Evolutionary conservation across 768 basidiomycete species (phyloP).

Genomic region (Tephrocybe sp.): DNA sequence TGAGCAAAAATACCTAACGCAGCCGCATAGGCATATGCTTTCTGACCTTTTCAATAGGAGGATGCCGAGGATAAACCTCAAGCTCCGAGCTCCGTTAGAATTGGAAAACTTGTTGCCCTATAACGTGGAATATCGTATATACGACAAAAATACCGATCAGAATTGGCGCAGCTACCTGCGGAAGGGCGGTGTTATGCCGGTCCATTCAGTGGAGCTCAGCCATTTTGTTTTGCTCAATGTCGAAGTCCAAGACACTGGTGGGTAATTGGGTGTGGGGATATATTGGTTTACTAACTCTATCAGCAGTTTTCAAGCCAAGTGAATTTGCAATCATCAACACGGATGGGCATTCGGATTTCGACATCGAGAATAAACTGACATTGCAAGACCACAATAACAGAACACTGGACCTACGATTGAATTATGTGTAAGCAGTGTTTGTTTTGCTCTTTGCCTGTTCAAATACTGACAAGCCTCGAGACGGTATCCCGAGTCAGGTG

Average conservation of each 20-base stretch:
- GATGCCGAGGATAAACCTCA: conserved; percentile 82
- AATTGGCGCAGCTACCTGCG: conserved; percentile 94
- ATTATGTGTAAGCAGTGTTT: conserved; percentile 73
- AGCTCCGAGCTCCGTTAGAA: conserved; percentile 89
- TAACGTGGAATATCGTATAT: conserved; percentile 93
- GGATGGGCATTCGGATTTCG: conserved; percentile 87
- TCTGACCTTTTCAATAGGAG: conserved; percentile 43
- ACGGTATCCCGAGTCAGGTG: conserved; percentile 85
- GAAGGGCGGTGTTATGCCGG: conserved; percentile 91
- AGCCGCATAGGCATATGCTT: not conserved
- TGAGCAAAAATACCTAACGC: conserved; percentile 28
- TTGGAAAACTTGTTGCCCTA: conserved; percentile 94
- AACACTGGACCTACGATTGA: conserved; percentile 79
- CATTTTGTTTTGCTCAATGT: conserved; percentile 90
- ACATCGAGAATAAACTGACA: conserved; percentile 68
- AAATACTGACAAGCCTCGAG: conserved; percentile 30
- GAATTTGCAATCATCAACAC: conserved; percentile 98
- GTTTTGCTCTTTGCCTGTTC: not conserved
- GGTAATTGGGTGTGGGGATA: conserved; percentile 12
- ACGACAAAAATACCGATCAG: conserved; percentile 91
- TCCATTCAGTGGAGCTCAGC: conserved; percentile 89
- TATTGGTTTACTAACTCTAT: not conserved
- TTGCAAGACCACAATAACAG: conserved; percentile 72
- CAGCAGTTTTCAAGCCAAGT: conserved; percentile 82
- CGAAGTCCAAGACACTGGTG: conserved; percentile 89